These are phyloP conservation scores for Monascus ruber DNA, from an alignment of 2,329 filamentous ascomycete genomes.

Conservation along the genomic window DNA sequence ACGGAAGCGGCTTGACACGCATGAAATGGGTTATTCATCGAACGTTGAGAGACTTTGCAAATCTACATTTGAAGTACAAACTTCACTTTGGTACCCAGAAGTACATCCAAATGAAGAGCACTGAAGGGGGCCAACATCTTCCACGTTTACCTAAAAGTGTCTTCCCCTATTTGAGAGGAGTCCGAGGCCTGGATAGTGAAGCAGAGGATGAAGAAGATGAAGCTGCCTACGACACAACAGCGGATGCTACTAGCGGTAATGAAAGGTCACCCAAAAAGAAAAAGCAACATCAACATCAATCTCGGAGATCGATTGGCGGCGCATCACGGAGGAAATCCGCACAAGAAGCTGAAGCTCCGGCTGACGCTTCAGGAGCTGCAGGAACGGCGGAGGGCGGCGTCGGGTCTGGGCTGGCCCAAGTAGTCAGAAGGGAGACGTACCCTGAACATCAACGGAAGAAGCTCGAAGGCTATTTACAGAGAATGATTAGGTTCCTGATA, in stretches of 20 bases:
- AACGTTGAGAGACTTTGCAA: constrained; percentile 79
- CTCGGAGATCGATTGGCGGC: constrained; percentile 43
- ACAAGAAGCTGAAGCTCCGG: constrained; percentile 23
- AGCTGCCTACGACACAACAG: constrained; percentile 37
- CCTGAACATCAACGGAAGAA: constrained; percentile 73
- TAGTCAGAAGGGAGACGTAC: constrained; percentile 46
- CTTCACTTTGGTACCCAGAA: constrained; percentile 73
- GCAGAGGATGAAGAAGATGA: constrained; percentile 58
- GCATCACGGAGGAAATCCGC: constrained; percentile 50
- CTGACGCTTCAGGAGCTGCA: constrained; percentile 25
- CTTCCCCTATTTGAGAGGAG: constrained; percentile 77
- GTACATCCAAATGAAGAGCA: constrained; percentile 58
- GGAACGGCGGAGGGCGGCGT: constrained; percentile 22
- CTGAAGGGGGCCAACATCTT: constrained; percentile 63
- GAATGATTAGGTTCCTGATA: constrained; percentile 93
- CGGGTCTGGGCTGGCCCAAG: constrained; percentile 26
- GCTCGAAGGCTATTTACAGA: constrained; percentile 79
- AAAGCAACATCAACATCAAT: constrained; percentile 23
- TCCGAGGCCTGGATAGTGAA: constrained; percentile 68
- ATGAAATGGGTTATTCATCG: constrained; percentile 95
- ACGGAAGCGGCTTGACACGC: constrained; percentile 84
- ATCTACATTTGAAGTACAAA: constrained; percentile 89
- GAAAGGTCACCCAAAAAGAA: constrained; percentile 46
- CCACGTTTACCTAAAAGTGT: constrained; percentile 82
- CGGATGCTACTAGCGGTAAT: constrained; percentile 58